Base-by-base conservation (phyloP, 208 protist species). In the Zelonia costaricensis region DNA sequence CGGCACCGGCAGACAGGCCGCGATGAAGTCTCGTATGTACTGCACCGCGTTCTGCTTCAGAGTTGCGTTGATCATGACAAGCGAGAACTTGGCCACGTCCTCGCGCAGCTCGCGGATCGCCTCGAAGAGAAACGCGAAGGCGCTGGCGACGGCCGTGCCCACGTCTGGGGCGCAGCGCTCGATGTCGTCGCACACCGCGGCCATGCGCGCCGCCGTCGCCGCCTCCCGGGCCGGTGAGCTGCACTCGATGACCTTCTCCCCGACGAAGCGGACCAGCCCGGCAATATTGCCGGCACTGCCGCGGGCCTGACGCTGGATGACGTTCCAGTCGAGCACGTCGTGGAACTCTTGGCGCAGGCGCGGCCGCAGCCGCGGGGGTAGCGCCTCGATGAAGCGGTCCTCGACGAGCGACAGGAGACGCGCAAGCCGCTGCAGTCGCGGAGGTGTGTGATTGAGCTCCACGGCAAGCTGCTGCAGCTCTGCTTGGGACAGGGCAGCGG, bases 301-400 rank as follows among this genome's bases (percentile, higher is more conserved):
- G 25, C 62, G 45, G 1, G 70, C 69, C 3, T 69, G 70, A 3
- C 68, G 74, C 49, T 75, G 69, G 23, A 93, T 79, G 23, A 78
- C 63, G 28, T 66, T 77, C 84, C 84, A 94, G 75, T 91, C 88
- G 15, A 94, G 36, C 33, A 84, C 84, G 53, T 91, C 84, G 43
- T 83, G 81, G 18, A 92, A 75, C 74, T 94, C 80, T 72, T 91
- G 78, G 49, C 76, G 70, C 25, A 84, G 62, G 1, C 70, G 79
- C 18, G 72, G 59, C 13, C 81, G 82, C 28, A 90, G 69, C 16
- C 82, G 77, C n/a, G 73, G 62, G 15, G 88, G 88, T 55, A 94
- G 52, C 23, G 82, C 84, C 15, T 85, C 78, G 12, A 92, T 45
- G 16, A 94, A 74, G 45, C 71, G 62, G 23, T 87, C 74, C 58